phyloP scores from a whole-genome alignment of 2,329 filamentous ascomycete species.

The Lachnellula subtilissima region DNA sequence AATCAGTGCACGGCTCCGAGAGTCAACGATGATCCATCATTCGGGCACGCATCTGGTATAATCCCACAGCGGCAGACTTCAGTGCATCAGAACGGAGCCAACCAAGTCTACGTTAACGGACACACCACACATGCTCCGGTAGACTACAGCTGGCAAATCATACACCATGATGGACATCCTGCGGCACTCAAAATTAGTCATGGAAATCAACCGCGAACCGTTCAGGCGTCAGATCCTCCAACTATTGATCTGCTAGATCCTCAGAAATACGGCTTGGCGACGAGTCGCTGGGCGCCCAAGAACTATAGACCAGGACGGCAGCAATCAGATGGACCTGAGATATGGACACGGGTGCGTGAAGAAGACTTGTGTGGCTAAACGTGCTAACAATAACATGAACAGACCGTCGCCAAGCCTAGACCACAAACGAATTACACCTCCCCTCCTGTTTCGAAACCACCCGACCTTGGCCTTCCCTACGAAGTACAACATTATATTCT shows the following conservation, averaged over 20 bases:
- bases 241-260: not conserved
- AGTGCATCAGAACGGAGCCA: not conserved
- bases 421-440: not conserved
- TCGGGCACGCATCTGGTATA: not conserved
- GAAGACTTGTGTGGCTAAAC: not conserved
- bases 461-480: constrained; percentile 29
- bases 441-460: constrained; percentile 1
- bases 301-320: not conserved
- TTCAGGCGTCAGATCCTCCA: not conserved
- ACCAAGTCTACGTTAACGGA: not conserved
- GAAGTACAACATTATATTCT: constrained; percentile 33
- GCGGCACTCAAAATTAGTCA: not conserved
- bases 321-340: constrained; percentile 2
- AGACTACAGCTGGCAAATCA: not conserved
- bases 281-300: constrained; percentile 26
- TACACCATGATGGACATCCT: not conserved
- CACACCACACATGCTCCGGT: no score
- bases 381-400: not conserved
- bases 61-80: not conserved
- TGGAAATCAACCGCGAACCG: not conserved
- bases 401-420: not conserved
- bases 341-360: constrained; percentile 23
- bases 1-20: not conserved
- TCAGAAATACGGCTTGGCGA: constrained; percentile 12
- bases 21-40: not conserved